Evolutionary conservation across 1,139 yeast genomes (phyloP).

Genomic region (Kodamaea alishanica): DNA sequence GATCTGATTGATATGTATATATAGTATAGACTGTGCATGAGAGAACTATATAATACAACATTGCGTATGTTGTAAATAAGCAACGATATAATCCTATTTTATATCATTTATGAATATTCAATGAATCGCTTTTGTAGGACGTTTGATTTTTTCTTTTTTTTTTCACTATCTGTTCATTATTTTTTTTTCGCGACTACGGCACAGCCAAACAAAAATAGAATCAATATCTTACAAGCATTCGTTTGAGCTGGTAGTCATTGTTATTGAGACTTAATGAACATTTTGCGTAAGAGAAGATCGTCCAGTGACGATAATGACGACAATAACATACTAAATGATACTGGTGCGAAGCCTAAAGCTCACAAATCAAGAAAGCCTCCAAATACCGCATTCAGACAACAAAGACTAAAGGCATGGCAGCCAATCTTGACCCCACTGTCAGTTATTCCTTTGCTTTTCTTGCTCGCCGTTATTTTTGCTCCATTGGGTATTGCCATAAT

Average conservation of each 20-base stretch:
- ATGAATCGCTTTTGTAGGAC: no score
- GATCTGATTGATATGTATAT: conserved; percentile 1
- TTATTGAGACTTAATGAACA: conserved; percentile 25
- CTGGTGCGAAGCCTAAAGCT: conserved; percentile 23
- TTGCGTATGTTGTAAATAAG: no score
- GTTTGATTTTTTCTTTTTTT: no score
- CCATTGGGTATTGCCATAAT: conserved; percentile 72
- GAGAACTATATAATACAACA: background rate
- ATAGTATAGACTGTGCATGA: no score
- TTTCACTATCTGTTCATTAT: no score
- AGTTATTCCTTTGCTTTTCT: conserved; percentile 63
- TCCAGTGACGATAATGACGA: conserved; percentile 28
- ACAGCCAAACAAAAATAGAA: no score
- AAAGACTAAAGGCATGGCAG: conserved; percentile 70
- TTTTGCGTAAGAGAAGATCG: conserved; percentile 35
- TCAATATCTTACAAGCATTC: no score
- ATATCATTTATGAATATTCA: no score
- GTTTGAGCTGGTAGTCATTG: no score
- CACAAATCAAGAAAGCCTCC: conserved; percentile 63
- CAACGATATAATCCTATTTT: no score
- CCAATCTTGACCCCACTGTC: conserved; percentile 74
- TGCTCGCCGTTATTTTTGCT: conserved; percentile 64
- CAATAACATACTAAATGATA: conserved; percentile 21
- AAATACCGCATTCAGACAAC: conserved; percentile 78
- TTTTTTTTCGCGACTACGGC: no score